Base-by-base conservation (phyloP, 768 basidiomycete species). In the Russula dissimulans region DNA sequence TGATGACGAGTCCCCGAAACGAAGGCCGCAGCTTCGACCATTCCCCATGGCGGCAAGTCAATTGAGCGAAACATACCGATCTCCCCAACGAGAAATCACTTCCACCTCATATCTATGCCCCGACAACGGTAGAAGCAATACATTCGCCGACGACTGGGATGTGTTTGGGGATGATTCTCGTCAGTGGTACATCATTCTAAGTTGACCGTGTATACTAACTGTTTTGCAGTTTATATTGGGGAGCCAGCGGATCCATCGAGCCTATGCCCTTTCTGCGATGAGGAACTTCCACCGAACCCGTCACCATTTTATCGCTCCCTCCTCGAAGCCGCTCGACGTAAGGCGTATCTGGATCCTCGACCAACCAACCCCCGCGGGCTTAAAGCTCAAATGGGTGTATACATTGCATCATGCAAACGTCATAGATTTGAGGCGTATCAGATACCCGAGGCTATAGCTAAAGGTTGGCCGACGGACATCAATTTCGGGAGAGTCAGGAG, bases 201-300 rank as follows among this genome's bases (percentile, higher is more conserved):
- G 34, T 41, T 39, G 22, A 22, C 10, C n/a, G 15, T 22, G 18
- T 11, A 41, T 45, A n/a, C 43, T 57, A 42, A 56, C 45, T 32
- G 39, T 47, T 29, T 54, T 29, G 12, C 61, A 87, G 84, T 85
- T 46, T 79, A 81, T 10, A 69, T 82, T 31, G 76, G 78, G 39
- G 73, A 79, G 3, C 64, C 70, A 18, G 72, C 77, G 6, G 89
- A 92, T 65, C 89, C 89, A 11, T 76, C 75, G 6, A 84, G 77
- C 1, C 72, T 91, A 3, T 93, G 91, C 67, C 89, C 91, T 0
- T 93, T 86, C 70, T 93, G 91, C 63, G 91, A 93, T 65, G 78
- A 81, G 18, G 78, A 74, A 0, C 76, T 91, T 11, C 91, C 91
- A 0, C 60, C 75, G 2, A 71, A 75, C 4, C 86, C 86, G 5